Base-by-base conservation (phyloP, 2,329 filamentous ascomycete genomes). In the Verticillium nonalfalfae region DNA sequence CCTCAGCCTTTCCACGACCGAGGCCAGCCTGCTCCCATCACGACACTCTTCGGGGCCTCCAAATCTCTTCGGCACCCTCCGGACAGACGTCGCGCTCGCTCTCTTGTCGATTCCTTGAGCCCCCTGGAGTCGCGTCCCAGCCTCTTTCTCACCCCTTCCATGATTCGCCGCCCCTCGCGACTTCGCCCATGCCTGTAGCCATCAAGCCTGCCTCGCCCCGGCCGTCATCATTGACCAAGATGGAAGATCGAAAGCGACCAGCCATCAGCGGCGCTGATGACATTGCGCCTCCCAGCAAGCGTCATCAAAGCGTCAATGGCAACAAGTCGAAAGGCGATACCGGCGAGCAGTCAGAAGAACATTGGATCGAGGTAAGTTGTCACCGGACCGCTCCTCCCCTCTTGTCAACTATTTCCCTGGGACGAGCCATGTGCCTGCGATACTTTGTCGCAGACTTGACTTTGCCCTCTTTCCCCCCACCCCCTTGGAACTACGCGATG, bases 171-270 rank as follows among this genome's bases (percentile, higher is more conserved):
- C 70, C 68, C 68, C 73, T 50, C 68, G 58, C 62, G 66, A 63
- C 60, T 60, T 57, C 84, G 89, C 90, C 92, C 85, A 96, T 96
- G 91, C 88, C 88, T 89, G 85, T 90, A 85, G 87, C 90, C 80
- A 89, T 90, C 79, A 84, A 86, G 69, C 83, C 84, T 75, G 83
- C 88, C 77, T 77, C 79, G 74, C 84, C 88, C 83, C 86, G 87
- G 85, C 86, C 90, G 82, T 89, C 91, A 81, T 88, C 88, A 84
- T 84, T 91, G 79, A 82, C 87, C 82, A 97, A 95, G 86, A 99
- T 98, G 94, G 95, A 99, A 85, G 95, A 98, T 83, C 92, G 95
- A 86, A 99, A 99, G 86, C 88, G 95, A 86, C 90, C 93, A 73
- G 91, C 93, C 73, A 85, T 90, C 69, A 84, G 86, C 77, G 90